Evolutionary conservation across 805 yeast species (phyloP).

Genomic region (Hanseniaspora hatyaiensis): DNA sequence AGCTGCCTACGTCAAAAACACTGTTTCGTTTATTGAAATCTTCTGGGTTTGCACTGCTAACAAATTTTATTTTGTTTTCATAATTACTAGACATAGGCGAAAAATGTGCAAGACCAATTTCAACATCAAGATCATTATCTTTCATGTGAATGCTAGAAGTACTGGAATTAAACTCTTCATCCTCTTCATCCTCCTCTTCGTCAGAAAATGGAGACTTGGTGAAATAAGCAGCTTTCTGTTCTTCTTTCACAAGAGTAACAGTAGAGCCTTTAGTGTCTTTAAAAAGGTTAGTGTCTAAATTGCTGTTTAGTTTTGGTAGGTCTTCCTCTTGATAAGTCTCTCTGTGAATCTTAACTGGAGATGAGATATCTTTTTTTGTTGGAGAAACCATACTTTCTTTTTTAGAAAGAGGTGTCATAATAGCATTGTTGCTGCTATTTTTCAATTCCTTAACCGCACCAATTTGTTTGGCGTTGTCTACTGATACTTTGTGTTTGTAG

Average conservation of each 20-base stretch:
- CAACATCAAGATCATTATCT: not conserved
- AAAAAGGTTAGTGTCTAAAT: constrained; percentile 7
- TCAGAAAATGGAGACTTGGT: not conserved
- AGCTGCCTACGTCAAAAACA: not conserved
- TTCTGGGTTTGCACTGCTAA: too few species aligned
- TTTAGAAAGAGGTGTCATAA: too few species aligned
- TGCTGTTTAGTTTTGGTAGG: constrained; percentile 12
- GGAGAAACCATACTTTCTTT: constrained; percentile 4
- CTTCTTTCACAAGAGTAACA: not conserved
- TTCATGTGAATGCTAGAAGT: too few species aligned
- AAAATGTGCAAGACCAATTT: constrained; percentile 6
- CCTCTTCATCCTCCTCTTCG: not conserved
- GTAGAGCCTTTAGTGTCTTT: not conserved
- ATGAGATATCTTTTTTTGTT: constrained; percentile 7
- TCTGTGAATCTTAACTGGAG: constrained; percentile 14
- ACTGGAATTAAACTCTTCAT: too few species aligned
- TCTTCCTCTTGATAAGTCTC: constrained; percentile 6
- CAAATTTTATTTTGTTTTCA: not conserved
- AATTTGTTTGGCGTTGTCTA: too few species aligned
- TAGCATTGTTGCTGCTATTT: not conserved
- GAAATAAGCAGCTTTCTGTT: not conserved
- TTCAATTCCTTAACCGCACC: too few species aligned
- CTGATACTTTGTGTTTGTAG: too few species aligned
- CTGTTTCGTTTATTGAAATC: not conserved
- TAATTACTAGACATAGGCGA: not conserved